Percentiles rank a stretch among this genome's conserved stretches.
Conservation (phyloP, 2,329 filamentous ascomycete species). For the Epichloe typhina region DNA sequence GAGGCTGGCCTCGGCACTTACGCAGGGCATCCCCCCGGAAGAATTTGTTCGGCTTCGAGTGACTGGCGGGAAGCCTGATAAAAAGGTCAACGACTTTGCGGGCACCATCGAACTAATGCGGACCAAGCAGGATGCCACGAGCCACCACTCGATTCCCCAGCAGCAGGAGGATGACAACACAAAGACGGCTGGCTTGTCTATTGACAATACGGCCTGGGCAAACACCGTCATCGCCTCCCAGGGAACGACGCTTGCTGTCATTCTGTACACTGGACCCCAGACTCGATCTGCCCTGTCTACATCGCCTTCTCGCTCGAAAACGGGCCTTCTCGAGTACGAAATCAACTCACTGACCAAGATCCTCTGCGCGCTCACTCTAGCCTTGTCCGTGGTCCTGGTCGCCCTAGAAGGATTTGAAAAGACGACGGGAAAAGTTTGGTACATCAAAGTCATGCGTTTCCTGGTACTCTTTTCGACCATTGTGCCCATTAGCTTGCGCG, state of each 20-base stretch:
- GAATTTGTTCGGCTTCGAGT: conserved; percentile 61
- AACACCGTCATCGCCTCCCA: conserved; percentile 95
- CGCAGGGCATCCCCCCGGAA: conserved; percentile 58
- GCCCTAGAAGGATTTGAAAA: conserved; percentile 70
- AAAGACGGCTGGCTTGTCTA: conserved; percentile 62
- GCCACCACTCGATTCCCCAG: conserved; percentile 21
- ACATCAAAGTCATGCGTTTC: conserved; percentile 96
- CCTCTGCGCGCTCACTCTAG: conserved; percentile 74
- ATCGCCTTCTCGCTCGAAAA: conserved; percentile 82
- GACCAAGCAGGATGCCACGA: conserved; percentile 35
- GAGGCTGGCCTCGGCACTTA: conserved; percentile 71
- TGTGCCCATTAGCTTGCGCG: conserved; percentile 88
- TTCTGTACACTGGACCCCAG: conserved; percentile 89
- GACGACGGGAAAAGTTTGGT: conserved; percentile 62
- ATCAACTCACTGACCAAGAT: conserved; percentile 98
- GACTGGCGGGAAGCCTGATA: conserved; percentile 80
- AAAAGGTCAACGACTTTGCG: conserved; percentile 85
- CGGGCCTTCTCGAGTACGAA: conserved; percentile 83
- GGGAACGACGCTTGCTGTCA: conserved; percentile 73
- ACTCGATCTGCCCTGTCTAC: conserved; percentile 91
- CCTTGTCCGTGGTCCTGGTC: conserved; percentile 77
- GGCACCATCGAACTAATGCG: conserved; percentile 72
- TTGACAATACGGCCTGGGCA: conserved; percentile 97
- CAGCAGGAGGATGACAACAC: conserved; percentile 21
- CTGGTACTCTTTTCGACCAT: conserved; percentile 98